Conservation (phyloP, 371 early-diverging fungal genomes). For the Mucor circinelloides region DNA sequence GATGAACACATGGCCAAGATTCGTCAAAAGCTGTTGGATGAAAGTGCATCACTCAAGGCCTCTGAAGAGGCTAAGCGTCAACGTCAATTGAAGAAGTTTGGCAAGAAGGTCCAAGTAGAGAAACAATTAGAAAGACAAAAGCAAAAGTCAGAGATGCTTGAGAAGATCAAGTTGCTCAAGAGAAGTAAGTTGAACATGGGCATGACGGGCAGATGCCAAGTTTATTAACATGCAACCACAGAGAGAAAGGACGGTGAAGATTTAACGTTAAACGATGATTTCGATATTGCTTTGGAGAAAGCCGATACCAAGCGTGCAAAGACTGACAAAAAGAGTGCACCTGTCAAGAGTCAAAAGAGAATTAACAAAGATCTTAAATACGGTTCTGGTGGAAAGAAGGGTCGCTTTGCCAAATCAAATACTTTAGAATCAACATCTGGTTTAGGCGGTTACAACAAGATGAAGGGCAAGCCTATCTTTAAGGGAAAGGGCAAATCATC, state of each 20-base stretch:
- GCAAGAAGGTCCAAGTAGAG: slow-evolving; percentile 95
- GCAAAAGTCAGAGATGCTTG: slow-evolving; percentile 81
- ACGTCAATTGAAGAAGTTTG: slow-evolving; percentile 84
- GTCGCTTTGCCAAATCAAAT: slow-evolving; percentile 79
- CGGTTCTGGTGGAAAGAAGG: slow-evolving; percentile 87
- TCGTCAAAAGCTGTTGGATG: slow-evolving; percentile 82
- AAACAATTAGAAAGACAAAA: slow-evolving; percentile 81
- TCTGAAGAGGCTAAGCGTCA: slow-evolving; percentile 82
- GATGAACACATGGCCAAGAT: slow-evolving; percentile 90
- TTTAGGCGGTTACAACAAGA: slow-evolving; percentile 50
- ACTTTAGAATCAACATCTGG: slow-evolving; percentile 78
- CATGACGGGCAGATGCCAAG: no score
- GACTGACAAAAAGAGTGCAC: slow-evolving; percentile 18
- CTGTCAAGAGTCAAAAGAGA: slow-evolving; percentile 54
- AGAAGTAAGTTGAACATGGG: slow-evolving; percentile 64
- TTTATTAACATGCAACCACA: slow-evolving; percentile 7
- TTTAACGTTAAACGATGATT: slow-evolving; percentile 67
- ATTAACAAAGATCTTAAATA: slow-evolving; percentile 69
- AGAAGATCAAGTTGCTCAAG: slow-evolving; percentile 90
- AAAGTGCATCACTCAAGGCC: slow-evolving; percentile 77
- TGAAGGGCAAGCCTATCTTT: slow-evolving; percentile 40
- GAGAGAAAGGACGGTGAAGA: slow-evolving; percentile 62
- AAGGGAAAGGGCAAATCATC: slow-evolving; percentile 15
- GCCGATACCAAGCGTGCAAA: slow-evolving; percentile 47
- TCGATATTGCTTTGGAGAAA: slow-evolving; percentile 82